phyloP scores from a whole-genome alignment of 257 asterid species.

The Apocynum venetum region DNA sequence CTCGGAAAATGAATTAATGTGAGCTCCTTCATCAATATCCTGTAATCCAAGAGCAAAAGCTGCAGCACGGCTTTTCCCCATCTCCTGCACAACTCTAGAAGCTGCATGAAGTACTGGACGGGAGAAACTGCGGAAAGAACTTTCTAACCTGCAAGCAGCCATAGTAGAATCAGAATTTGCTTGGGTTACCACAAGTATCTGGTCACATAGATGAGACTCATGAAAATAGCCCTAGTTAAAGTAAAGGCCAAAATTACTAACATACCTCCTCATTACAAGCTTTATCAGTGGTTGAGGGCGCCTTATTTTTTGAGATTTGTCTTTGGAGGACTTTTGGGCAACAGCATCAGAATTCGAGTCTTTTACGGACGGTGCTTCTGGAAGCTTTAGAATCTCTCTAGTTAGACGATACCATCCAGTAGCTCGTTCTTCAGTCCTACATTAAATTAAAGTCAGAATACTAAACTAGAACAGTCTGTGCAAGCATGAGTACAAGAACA shows the following conservation, averaged over 20 bases:
- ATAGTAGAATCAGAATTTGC: conserved; percentile 16
- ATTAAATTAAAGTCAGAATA: conserved; percentile 13
- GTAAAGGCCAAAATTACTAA: conserved; percentile 4
- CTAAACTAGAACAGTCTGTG: conserved; percentile 1
- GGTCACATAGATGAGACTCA: neutral
- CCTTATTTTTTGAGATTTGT: conserved; percentile 70
- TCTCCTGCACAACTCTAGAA: conserved; percentile 96
- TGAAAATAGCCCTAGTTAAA: neutral
- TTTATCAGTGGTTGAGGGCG: conserved; percentile 96
- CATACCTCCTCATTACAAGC: conserved; percentile 97
- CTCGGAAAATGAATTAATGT: conserved; percentile 62
- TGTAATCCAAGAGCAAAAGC: conserved; percentile 91
- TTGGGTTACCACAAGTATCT: conserved; percentile 1
- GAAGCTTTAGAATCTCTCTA: conserved; percentile 90
- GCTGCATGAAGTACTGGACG: conserved; percentile 98
- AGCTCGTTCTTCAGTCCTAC: conserved; percentile 96
- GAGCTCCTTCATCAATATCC: conserved; percentile 91
- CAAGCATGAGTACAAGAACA: conserved; percentile 5
- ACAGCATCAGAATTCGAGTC: conserved; percentile 58
- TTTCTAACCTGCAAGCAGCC: conserved; percentile 63
- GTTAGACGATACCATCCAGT: conserved; percentile 95
- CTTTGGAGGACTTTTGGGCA: conserved; percentile 65
- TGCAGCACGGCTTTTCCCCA: conserved; percentile 99
- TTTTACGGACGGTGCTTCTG: conserved; percentile 77
- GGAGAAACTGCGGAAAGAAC: conserved; percentile 92